A percentile compares a stretch with the other conserved stretches of the same genome.
Evolutionary conservation across 2,329 filamentous ascomycete species (phyloP).

Genomic region (Aspergillus versicolor): DNA sequence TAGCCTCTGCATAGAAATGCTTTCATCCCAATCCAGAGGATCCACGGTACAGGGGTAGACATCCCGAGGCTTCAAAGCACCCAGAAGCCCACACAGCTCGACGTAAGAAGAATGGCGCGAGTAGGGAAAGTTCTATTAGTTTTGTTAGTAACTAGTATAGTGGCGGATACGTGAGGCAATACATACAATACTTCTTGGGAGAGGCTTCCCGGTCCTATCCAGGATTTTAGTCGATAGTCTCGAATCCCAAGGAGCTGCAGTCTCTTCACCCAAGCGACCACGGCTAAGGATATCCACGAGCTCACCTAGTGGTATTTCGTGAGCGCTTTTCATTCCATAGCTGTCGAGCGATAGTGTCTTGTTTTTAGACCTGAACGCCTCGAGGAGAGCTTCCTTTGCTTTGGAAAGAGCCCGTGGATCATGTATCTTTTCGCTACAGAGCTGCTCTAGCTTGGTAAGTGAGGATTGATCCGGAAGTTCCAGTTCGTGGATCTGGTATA

Average conservation of each 20-base stretch:
- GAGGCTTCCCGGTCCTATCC: slow-evolving; percentile 7
- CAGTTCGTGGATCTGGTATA: slow-evolving; percentile 67
- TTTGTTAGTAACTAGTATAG: slow-evolving; percentile 10
- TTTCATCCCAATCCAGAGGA: slow-evolving; percentile 60
- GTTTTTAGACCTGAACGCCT: slow-evolving; percentile 34
- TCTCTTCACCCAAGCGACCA: slow-evolving; percentile 13
- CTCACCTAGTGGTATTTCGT: slow-evolving; percentile 38
- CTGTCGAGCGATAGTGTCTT: slow-evolving; percentile 38
- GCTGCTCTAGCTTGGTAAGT: slow-evolving; percentile 53
- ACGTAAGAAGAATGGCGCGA: slow-evolving; percentile 84
- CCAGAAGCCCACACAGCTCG: slow-evolving; percentile 72
- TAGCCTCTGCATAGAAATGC: slow-evolving; percentile 63
- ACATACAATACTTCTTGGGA: slow-evolving; percentile 38
- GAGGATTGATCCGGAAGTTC: slow-evolving; percentile 53
- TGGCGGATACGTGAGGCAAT: background rate
- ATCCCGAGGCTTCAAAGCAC: slow-evolving; percentile 68
- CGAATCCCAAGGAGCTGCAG: background rate
- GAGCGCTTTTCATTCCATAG: slow-evolving; percentile 38
- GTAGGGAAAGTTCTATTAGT: slow-evolving; percentile 67
- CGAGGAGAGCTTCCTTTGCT: slow-evolving; percentile 29
- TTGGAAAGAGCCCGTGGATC: slow-evolving; percentile 28
- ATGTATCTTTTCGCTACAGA: slow-evolving; percentile 48
- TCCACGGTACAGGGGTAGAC: slow-evolving; percentile 81
- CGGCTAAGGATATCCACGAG: slow-evolving; percentile 34
- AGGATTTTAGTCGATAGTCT: background rate